A percentile compares a stretch with the other conserved stretches of the same genome.
These are phyloP conservation scores for Pythium brachiatum DNA, from an alignment of 352 stramenopile genomes.

Conservation along the genomic window DNA sequence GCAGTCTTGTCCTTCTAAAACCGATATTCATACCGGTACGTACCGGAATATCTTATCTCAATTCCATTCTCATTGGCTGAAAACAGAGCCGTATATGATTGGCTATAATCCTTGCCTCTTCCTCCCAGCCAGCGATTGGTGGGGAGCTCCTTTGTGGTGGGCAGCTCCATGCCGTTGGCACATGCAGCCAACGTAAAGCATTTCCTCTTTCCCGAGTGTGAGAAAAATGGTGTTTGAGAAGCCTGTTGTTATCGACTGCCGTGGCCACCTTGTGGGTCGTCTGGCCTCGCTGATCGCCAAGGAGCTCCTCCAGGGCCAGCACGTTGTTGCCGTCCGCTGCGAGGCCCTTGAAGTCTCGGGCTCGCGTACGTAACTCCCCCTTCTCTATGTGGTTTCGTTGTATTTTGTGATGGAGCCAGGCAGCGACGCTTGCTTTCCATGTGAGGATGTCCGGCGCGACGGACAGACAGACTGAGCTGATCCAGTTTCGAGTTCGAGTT, in stretches of 20 bases:
- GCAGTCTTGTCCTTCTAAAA: neutral
- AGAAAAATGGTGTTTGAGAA: slow-evolving; percentile 93
- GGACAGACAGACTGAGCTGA: neutral
- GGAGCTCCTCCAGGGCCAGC: slow-evolving; percentile 98
- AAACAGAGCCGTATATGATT: slow-evolving; percentile 11
- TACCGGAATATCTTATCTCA: slow-evolving; percentile 8
- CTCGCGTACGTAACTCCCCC: slow-evolving; percentile 79
- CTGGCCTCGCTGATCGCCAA: slow-evolving; percentile 98
- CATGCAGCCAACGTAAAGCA: slow-evolving; percentile 20
- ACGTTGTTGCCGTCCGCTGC: slow-evolving; percentile 97
- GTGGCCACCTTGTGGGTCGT: slow-evolving; percentile 98
- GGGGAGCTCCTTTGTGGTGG: slow-evolving; percentile 11
- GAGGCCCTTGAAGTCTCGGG: slow-evolving; percentile 99
- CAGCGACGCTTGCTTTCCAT: slow-evolving; percentile 15
- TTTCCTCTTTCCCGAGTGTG: slow-evolving; percentile 69
- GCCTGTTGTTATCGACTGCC: slow-evolving; percentile 97
- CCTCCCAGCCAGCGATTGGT: slow-evolving; percentile 33
- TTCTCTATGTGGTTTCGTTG: neutral
- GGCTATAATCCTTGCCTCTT: slow-evolving; percentile 14
- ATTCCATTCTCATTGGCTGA: slow-evolving; percentile 15
- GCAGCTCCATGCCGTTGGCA: slow-evolving; percentile 8
- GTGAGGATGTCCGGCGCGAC: slow-evolving; percentile 16
- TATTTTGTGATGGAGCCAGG: slow-evolving; percentile 12
- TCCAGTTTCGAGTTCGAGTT: neutral
- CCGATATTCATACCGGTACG: slow-evolving; percentile 5